Evolutionary conservation across 164 flowering plant species (phyloP).

Genomic region (Vitis cinerea): DNA sequence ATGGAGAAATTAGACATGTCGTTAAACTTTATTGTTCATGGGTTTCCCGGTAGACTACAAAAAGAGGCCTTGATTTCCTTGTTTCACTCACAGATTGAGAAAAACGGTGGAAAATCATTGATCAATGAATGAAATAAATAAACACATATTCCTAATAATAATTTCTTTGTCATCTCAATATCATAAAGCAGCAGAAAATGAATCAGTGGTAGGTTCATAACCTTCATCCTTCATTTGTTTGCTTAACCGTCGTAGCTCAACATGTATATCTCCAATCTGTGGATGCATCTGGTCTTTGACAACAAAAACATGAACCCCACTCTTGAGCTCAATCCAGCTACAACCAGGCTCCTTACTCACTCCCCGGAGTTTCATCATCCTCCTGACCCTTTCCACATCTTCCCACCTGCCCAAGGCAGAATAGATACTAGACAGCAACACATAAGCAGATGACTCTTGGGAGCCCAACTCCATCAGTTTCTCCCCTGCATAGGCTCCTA

Average conservation of each 20-base stretch:
- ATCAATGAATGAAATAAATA: no score
- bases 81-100: no score
- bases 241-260: conserved; percentile 35
- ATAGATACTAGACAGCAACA: conserved; percentile 66
- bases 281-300: conserved; percentile 77
- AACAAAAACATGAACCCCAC: conserved; percentile 67
- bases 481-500: conserved; percentile 85
- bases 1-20: no score
- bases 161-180: no score
- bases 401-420: conserved; percentile 51
- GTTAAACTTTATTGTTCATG: no score
- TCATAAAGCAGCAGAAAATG: background rate
- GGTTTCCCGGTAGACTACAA: no score
- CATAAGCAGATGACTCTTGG: conserved; percentile 79
- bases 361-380: conserved; percentile 57
- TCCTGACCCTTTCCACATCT: conserved; percentile 67
- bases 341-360: conserved; percentile 81
- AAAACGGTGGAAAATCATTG: no score
- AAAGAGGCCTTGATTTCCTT: no score
- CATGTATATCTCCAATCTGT: conserved; percentile 36
- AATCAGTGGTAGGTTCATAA: conserved; percentile 33
- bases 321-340: conserved; percentile 81
- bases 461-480: conserved; percentile 70
- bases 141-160: no score
- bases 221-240: conserved; percentile 65